Evolutionary conservation across 495 filamentous ascomycete species (phyloP).

Genomic region (Parmelia sp.): DNA sequence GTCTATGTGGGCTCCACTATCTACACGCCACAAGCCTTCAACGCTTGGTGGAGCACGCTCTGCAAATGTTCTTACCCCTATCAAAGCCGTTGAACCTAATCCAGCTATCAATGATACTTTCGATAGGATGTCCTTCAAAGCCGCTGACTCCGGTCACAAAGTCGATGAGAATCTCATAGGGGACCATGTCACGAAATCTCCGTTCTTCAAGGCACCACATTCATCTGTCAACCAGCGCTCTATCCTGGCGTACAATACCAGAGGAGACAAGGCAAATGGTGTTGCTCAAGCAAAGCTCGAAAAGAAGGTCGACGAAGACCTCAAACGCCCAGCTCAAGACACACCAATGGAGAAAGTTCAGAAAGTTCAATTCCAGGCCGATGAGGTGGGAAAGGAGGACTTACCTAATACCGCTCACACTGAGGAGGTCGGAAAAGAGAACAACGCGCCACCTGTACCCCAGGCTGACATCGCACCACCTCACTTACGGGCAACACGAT

Average conservation of each 20-base stretch:
- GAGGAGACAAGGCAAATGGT: neutral
- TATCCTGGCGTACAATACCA: neutral
- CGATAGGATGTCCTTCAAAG: constrained; percentile 21
- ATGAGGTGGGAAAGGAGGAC: neutral
- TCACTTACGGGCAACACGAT: neutral
- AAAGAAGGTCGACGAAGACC: neutral
- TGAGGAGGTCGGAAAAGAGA: neutral
- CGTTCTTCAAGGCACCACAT: neutral
- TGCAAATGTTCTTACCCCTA: neutral
- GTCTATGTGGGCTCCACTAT: constrained; percentile 17
- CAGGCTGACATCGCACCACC: neutral
- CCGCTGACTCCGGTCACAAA: constrained; percentile 14
- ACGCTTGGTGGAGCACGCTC: neutral
- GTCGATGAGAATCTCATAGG: neutral
- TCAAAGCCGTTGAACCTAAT: neutral
- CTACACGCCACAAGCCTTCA: neutral
- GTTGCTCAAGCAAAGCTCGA: neutral
- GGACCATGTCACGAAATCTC: neutral
- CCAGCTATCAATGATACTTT: constrained; percentile 16
- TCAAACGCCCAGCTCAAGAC: neutral
- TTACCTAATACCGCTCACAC: neutral
- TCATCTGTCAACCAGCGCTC: neutral
- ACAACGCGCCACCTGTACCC: neutral
- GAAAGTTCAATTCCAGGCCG: neutral
- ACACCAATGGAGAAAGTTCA: too few relatives aligned